Evolutionary conservation across 108 stramenopile species (phyloP).

Genomic region (Parmales sp.): DNA sequence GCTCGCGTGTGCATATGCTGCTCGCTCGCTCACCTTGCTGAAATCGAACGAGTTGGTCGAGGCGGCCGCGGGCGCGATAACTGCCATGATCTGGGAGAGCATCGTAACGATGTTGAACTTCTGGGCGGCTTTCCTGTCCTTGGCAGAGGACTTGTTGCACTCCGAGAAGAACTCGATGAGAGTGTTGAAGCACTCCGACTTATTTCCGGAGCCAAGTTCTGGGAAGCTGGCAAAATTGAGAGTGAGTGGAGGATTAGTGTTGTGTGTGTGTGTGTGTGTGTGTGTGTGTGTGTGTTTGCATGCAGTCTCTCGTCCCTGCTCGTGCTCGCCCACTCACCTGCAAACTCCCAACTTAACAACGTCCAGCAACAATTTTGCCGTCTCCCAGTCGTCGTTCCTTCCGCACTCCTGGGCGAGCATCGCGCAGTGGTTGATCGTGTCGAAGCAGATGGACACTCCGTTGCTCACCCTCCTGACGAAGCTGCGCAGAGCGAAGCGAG

Average conservation of each 20-base stretch:
- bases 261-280: too few species aligned
- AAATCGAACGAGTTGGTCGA: not conserved
- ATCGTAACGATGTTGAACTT: slow-evolving; percentile 41
- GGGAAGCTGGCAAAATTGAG: slow-evolving; percentile 5
- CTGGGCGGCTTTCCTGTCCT: slow-evolving; percentile 27
- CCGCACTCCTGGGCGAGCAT: slow-evolving; percentile 62
- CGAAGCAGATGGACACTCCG: slow-evolving; percentile 56
- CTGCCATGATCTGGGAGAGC: slow-evolving; percentile 55
- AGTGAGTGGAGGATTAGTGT: too few species aligned
- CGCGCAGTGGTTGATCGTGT: slow-evolving; percentile 53
- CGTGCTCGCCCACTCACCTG: too few species aligned
- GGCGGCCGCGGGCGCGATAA: slow-evolving; percentile 17
- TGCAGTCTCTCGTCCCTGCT: too few species aligned
- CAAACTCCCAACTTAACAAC: not conserved
- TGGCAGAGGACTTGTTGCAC: not conserved
- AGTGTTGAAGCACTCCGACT: slow-evolving; percentile 6
- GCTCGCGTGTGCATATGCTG: not conserved
- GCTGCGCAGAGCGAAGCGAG: too few species aligned
- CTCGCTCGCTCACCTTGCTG: not conserved
- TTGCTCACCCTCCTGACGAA: slow-evolving; percentile 55
- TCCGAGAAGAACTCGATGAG: slow-evolving; percentile 11
- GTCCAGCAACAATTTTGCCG: not conserved
- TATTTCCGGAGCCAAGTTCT: not conserved
- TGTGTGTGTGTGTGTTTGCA: too few species aligned
- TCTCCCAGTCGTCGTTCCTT: slow-evolving; percentile 33